Conservation (phyloP, 768 basidiomycete genomes). For the Pleurotus pulmonarius region DNA sequence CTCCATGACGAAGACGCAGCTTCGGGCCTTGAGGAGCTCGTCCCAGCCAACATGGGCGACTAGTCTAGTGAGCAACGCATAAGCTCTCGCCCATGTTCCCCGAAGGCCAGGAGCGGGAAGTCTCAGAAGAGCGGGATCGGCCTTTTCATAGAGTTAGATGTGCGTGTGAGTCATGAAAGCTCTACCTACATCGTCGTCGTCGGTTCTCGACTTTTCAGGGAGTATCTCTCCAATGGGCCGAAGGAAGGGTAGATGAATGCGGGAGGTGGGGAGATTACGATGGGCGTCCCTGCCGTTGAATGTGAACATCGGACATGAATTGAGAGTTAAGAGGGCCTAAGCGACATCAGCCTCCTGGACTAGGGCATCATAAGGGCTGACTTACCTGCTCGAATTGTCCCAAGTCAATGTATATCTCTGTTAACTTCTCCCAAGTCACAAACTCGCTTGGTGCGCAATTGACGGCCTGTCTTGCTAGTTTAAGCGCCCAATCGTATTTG, state of each 20-base stretch:
- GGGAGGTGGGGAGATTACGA: conserved; percentile 72
- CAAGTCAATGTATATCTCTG: conserved; percentile 90
- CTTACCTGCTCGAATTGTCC: conserved; percentile 76
- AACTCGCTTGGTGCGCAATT: conserved; percentile 99
- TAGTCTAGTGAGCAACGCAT: conserved; percentile 83
- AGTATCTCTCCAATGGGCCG: conserved; percentile 86
- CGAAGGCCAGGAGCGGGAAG: conserved; percentile 91
- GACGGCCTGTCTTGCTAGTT: conserved; percentile 90
- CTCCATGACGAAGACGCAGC: conserved; percentile 97
- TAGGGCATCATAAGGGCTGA: conserved; percentile 18
- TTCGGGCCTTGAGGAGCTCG: conserved; percentile 93
- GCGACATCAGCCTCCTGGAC: not conserved
- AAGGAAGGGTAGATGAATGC: conserved; percentile 83
- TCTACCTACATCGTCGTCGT: conserved; percentile 75
- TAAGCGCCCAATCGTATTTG: conserved; percentile 83
- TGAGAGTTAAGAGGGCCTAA: conserved; percentile 81
- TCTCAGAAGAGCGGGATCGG: conserved; percentile 91
- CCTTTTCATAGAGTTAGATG: conserved; percentile 37
- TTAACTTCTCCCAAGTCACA: conserved; percentile 97
- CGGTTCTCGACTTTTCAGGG: conserved; percentile 75
- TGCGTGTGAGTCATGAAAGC: not conserved
- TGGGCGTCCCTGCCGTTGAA: conserved; percentile 96
- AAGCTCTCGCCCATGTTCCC: conserved; percentile 95
- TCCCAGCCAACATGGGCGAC: conserved; percentile 98
- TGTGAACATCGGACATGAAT: conserved; percentile 99